Evolutionary conservation across 768 basidiomycete species (phyloP), one percentile per base, ranked within the genome.

Genomic region (Naganishia randhawae): DNA sequence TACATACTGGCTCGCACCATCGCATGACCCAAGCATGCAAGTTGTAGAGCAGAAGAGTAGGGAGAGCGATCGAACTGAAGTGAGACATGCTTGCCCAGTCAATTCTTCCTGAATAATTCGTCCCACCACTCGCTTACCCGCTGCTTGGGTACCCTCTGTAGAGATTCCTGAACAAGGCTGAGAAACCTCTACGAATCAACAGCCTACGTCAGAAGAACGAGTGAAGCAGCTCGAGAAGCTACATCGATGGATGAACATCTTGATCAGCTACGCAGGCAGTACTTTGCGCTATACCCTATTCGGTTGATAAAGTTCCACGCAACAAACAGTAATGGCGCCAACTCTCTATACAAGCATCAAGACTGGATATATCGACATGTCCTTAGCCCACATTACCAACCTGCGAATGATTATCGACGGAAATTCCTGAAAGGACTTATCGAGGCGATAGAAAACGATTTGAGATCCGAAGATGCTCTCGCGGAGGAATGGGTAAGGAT

Each of bases 231-330:
- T 9, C 19, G 10, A 10, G 50, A 19, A 16, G 14, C 50, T 33
- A 53, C 33, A 11, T 25, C 10, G 29, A 52, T 6, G 22, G 27
- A 52, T 16, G 16, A 33, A 1, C 54, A 22, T 32, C 52, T 68
- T 14, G 48, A 50, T 25, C 66, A 41, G 55, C 39, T 69, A 3
- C 61, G 63, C 10, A n/a, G 48, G 9, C 69, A 70, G 37, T 70
- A 70, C 55, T 63, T 62, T 39, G 57, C 69, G 5, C 65, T 70
- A 48, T 67, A 66, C 61, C 69, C 69, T 11, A 45, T 61, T 25
- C 65, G 55, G 10, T 32, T 63, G 19, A 70, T 70, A n/a, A 10
- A 42, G 2, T 57, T 70, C 19, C 14, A 37, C 14, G 35, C 57
- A 19, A 14, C 14, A 11, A 32, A 5, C 19, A 5, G n/a, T 17